Conservation (phyloP, 768 basidiomycete genomes). For the Amanita exitialis region DNA sequence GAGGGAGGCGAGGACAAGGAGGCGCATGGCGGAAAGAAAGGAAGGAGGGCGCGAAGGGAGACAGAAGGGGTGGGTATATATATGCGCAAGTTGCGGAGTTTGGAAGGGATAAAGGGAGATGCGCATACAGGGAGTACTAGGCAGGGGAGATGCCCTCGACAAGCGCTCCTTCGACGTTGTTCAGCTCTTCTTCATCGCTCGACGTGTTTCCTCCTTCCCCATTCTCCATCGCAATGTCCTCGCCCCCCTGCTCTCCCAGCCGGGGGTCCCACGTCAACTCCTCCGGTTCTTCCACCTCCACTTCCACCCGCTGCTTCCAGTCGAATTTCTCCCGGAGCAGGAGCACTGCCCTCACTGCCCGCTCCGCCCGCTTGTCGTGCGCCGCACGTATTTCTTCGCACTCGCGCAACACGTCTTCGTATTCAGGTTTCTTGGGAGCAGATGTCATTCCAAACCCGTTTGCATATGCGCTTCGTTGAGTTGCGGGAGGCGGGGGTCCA, state of each 20-base stretch:
- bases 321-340: slow-evolving; percentile 76
- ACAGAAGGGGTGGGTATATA: slow-evolving; percentile 10
- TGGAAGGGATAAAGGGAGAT: background rate
- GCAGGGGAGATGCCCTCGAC: slow-evolving; percentile 12
- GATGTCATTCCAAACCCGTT: slow-evolving; percentile 13
- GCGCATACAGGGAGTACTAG: background rate
- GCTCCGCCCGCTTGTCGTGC: slow-evolving; percentile 68
- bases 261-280: slow-evolving; percentile 67
- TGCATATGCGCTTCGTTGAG: slow-evolving; percentile 7
- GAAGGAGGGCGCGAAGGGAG: slow-evolving; percentile 13
- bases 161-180: slow-evolving; percentile 23
- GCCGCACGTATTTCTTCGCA: slow-evolving; percentile 56
- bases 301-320: slow-evolving; percentile 73
- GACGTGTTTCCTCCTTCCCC: slow-evolving; percentile 14
- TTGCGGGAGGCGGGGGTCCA: slow-evolving; percentile 20
- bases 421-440: slow-evolving; percentile 31
- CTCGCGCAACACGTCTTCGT: slow-evolving; percentile 57
- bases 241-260: slow-evolving; percentile 14
- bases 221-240: slow-evolving; percentile 9
- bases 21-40: slow-evolving; percentile 10
- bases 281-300: slow-evolving; percentile 71
- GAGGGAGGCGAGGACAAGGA: background rate
- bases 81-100: slow-evolving; percentile 4
- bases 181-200: slow-evolving; percentile 18
- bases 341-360: slow-evolving; percentile 69